phyloP scores from a whole-genome alignment of 2,329 filamentous ascomycete species.

The Gnomoniopsis smithogilvyi region DNA sequence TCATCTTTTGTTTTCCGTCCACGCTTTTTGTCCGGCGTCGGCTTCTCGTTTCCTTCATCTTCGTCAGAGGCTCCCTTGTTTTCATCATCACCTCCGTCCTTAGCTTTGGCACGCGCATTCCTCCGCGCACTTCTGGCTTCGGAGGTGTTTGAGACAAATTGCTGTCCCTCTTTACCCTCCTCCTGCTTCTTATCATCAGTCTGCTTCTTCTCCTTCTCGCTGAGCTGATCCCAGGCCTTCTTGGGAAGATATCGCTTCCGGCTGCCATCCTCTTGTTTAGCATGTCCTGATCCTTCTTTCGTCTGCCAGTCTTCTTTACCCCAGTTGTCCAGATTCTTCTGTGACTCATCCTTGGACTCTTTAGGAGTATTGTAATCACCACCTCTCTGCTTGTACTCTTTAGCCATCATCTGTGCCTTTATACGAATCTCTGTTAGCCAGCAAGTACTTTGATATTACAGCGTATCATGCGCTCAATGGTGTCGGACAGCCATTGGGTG shows the following conservation, averaged over 20 bases:
- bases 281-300: neutral
- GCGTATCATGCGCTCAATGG: neutral
- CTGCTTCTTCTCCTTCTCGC: neutral
- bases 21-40: neutral
- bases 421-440: neutral
- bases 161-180: neutral
- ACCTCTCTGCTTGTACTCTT: neutral
- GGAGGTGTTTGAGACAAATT: neutral
- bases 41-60: neutral
- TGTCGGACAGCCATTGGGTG: neutral
- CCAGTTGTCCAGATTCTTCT: neutral
- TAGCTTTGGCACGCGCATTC: neutral
- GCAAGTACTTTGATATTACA: neutral
- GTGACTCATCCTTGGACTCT: neutral
- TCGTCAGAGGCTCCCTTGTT: neutral
- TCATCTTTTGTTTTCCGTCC: neutral
- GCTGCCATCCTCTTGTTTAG: neutral
- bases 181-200: slow-evolving; percentile 1
- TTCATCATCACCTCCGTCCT: neutral
- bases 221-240: neutral
- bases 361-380: neutral
- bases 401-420: neutral
- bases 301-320: neutral
- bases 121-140: neutral
- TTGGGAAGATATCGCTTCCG: neutral